Conservation (phyloP, 2,329 filamentous ascomycete genomes). For the Cordyceps fumosorosea region DNA sequence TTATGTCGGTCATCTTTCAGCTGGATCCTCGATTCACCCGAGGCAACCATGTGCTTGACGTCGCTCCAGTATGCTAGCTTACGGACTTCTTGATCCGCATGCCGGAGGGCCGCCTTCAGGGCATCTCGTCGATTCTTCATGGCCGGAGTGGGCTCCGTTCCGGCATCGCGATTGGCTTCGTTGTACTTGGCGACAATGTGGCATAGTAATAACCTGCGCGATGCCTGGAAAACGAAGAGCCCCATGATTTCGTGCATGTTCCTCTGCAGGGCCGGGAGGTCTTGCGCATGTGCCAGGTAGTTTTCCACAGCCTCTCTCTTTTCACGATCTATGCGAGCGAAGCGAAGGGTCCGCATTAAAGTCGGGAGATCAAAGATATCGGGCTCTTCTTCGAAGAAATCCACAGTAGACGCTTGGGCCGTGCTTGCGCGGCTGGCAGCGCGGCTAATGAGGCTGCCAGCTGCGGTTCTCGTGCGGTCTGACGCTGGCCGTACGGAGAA, state of each 20-base stretch:
- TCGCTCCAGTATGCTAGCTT: slow-evolving; percentile 86
- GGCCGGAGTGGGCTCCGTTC: neutral
- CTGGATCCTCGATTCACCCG: slow-evolving; percentile 39
- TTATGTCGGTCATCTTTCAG: slow-evolving; percentile 30
- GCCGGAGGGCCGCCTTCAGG: slow-evolving; percentile 65
- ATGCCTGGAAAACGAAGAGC: slow-evolving; percentile 83
- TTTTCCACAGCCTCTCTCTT: slow-evolving; percentile 78
- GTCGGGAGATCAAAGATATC: slow-evolving; percentile 58
- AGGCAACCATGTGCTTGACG: slow-evolving; percentile 60
- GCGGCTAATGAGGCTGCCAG: slow-evolving; percentile 28
- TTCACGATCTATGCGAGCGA: slow-evolving; percentile 77
- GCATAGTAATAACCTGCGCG: slow-evolving; percentile 53
- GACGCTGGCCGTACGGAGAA: slow-evolving; percentile 65
- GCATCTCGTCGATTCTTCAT: slow-evolving; percentile 48
- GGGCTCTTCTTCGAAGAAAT: slow-evolving; percentile 50
- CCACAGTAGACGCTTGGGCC: slow-evolving; percentile 29
- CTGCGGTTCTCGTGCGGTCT: slow-evolving; percentile 26
- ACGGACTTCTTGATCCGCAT: slow-evolving; percentile 74
- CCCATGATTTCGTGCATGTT: slow-evolving; percentile 82
- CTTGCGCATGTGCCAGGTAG: slow-evolving; percentile 73
- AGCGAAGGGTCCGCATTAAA: slow-evolving; percentile 62
- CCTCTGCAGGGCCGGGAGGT: slow-evolving; percentile 67
- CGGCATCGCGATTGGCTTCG: neutral
- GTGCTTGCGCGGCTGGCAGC: slow-evolving; percentile 31
- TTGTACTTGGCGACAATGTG: slow-evolving; percentile 11